Conservation (phyloP, 2,329 filamentous ascomycete genomes). For the Ophiobolus disseminans region DNA sequence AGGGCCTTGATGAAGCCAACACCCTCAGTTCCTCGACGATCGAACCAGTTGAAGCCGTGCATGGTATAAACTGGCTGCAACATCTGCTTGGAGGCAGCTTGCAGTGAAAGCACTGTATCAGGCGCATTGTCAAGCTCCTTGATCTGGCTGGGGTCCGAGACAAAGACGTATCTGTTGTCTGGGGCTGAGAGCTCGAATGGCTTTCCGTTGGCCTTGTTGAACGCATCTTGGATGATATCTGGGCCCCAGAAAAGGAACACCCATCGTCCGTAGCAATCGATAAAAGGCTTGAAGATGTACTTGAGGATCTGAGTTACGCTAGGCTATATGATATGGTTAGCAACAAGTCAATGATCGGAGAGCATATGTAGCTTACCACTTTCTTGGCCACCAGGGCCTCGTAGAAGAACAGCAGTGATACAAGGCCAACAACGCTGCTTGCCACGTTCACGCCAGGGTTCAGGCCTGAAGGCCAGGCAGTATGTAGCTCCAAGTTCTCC, state of each 20-base stretch:
- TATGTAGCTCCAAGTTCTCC: slow-evolving; percentile 7
- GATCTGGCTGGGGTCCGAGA: slow-evolving; percentile 22
- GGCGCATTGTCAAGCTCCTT: slow-evolving; percentile 24
- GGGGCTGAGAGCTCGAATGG: slow-evolving; percentile 22
- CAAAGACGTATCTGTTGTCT: slow-evolving; percentile 21
- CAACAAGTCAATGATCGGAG: neutral
- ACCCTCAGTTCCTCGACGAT: slow-evolving; percentile 35
- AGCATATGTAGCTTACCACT: slow-evolving; percentile 5
- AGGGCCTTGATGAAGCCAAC: slow-evolving; percentile 29
- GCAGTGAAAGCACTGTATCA: slow-evolving; percentile 20
- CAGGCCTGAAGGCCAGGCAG: slow-evolving; percentile 5
- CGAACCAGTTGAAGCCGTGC: slow-evolving; percentile 41
- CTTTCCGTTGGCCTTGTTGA: slow-evolving; percentile 13
- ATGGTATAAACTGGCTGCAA: slow-evolving; percentile 21
- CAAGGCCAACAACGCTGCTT: slow-evolving; percentile 17
- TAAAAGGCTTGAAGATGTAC: slow-evolving; percentile 7
- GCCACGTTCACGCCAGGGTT: slow-evolving; percentile 14
- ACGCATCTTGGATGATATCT: slow-evolving; percentile 19
- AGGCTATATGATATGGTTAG: neutral
- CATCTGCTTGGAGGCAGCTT: slow-evolving; percentile 26
- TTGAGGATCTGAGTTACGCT: slow-evolving; percentile 5
- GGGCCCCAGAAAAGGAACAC: slow-evolving; percentile 21
- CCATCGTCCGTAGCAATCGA: slow-evolving; percentile 18
- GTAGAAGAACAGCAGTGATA: slow-evolving; percentile 18
- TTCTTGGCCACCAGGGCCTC: slow-evolving; percentile 14